phyloP scores from a whole-genome alignment of 345 rosid species.

The Brassica cretica region DNA sequence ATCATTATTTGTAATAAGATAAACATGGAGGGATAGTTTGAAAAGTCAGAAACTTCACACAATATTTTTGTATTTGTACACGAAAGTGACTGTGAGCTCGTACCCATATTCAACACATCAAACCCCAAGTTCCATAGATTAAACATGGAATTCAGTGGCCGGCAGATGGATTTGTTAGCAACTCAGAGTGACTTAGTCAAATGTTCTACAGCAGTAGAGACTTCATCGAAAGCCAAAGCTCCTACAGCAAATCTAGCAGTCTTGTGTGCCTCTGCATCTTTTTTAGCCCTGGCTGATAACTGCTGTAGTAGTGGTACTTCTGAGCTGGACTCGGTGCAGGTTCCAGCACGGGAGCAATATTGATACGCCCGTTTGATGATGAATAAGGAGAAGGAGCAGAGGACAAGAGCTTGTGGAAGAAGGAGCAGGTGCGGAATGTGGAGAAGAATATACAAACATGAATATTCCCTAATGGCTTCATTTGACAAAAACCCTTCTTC shows the following conservation, averaged over 20 bases:
- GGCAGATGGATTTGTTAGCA: conserved; percentile 45
- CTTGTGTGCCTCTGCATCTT: conserved; percentile 90
- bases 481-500: no score
- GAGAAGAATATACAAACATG: conserved; percentile 11
- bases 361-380: conserved; percentile 43
- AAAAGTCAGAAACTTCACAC: conserved; percentile 9
- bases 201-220: conserved; percentile 68
- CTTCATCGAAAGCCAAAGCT: conserved; percentile 81
- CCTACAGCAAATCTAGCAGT: conserved; percentile 98
- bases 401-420: conserved; percentile 53
- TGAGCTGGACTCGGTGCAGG: conserved; percentile 47
- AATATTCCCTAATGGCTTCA: no score
- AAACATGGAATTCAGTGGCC: conserved; percentile 25
- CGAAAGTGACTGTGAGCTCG: background rate
- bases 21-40: background rate
- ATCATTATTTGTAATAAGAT: background rate
- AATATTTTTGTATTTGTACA: conserved; percentile 14
- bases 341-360: conserved; percentile 46
- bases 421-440: conserved; percentile 56
- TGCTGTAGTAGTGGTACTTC: conserved; percentile 66
- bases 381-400: conserved; percentile 48
- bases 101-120: background rate
- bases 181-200: conserved; percentile 74
- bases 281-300: conserved; percentile 77
- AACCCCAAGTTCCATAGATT: conserved; percentile 13